A percentile compares a stretch with the other conserved stretches of the same genome.
phyloP scores from a whole-genome alignment of 148 eudicot genomes.

The Camellia granthamiana region DNA sequence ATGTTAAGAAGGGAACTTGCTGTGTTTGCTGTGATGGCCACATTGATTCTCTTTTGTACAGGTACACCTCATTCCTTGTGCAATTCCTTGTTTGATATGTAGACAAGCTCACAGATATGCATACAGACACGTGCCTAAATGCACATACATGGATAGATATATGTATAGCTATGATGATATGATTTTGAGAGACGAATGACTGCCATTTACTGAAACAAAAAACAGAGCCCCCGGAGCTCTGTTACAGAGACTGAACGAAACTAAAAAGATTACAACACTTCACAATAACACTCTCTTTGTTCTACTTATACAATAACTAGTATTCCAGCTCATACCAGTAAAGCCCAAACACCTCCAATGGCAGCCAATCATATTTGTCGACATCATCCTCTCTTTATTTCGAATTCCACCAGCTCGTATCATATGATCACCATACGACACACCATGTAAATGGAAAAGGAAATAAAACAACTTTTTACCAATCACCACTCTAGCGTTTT shows the following conservation, averaged over 20 bases:
- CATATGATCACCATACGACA: not conserved
- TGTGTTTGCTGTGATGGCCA: conserved; percentile 95
- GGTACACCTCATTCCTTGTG: conserved; percentile 41
- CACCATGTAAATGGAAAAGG: not conserved
- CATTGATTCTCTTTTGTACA: conserved; percentile 92
- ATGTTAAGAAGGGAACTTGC: conserved; percentile 86
- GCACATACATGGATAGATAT: not conserved
- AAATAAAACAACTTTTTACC: not conserved
- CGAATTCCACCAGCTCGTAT: too few relatives aligned
- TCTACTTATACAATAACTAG: too few relatives aligned
- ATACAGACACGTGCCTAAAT: not conserved
- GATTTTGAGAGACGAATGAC: too few relatives aligned
- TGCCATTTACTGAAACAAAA: too few relatives aligned
- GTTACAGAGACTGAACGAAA: too few relatives aligned
- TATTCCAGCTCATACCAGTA: too few relatives aligned
- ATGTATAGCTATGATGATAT: not conserved
- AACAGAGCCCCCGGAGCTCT: too few relatives aligned
- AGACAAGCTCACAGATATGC: not conserved
- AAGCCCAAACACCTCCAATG: too few relatives aligned
- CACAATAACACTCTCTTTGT: too few relatives aligned
- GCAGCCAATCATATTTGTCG: too few relatives aligned
- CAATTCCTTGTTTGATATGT: not conserved
- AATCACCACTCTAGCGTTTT: not conserved
- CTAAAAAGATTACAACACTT: too few relatives aligned
- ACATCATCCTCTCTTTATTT: too few relatives aligned